Evolutionary conservation across 176 grass and related monocot genomes (phyloP).

Genomic region (Raddia distichophylla): DNA sequence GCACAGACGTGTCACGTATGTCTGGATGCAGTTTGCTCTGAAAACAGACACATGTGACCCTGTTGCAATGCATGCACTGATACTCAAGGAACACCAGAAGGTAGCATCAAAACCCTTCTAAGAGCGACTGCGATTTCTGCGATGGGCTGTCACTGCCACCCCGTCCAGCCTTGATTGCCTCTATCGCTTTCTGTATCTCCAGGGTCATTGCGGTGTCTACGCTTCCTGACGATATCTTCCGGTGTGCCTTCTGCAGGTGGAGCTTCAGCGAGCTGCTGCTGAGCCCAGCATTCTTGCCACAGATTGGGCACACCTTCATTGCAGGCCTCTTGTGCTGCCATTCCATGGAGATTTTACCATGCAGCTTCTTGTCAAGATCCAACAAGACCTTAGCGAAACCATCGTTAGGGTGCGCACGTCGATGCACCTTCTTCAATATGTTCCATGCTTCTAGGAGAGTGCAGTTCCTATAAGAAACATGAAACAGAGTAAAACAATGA

Average conservation of each 20-base stretch:
- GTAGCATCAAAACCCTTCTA: slow-evolving; percentile 48
- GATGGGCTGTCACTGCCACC: slow-evolving; percentile 49
- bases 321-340: slow-evolving; percentile 79
- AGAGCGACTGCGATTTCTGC: slow-evolving; percentile 42
- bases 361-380: slow-evolving; percentile 74
- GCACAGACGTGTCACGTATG: background rate
- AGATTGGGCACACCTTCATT: slow-evolving; percentile 88
- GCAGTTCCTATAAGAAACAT: slow-evolving; percentile 46
- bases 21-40: background rate
- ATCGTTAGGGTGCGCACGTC: slow-evolving; percentile 84
- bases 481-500: background rate
- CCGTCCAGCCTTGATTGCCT: slow-evolving; percentile 53
- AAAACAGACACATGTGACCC: background rate
- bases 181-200: slow-evolving; percentile 80
- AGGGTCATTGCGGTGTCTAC: slow-evolving; percentile 76
- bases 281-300: slow-evolving; percentile 81
- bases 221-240: slow-evolving; percentile 73
- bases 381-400: slow-evolving; percentile 80
- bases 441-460: slow-evolving; percentile 89
- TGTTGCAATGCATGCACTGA: background rate
- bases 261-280: slow-evolving; percentile 93
- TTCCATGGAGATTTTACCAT: slow-evolving; percentile 77
- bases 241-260: slow-evolving; percentile 85
- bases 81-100: background rate
- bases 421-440: slow-evolving; percentile 80